phyloP scores from a whole-genome alignment of 192 early-diverging fungal genomes.

The Coemansia sp. region DNA sequence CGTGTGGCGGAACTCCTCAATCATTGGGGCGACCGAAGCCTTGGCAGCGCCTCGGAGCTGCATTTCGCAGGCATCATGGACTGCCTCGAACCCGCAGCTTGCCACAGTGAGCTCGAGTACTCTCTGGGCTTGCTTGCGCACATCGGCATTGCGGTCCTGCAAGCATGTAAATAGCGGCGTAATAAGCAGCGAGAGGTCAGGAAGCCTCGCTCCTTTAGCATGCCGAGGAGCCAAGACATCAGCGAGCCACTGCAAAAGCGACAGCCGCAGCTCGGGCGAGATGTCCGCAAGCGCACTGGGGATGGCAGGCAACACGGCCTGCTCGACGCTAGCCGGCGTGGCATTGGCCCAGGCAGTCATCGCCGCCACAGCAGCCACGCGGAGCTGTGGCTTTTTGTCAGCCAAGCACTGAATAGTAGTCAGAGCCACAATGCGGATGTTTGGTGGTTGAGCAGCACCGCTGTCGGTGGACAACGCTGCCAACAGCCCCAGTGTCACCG shows the following conservation, averaged over 20 bases:
- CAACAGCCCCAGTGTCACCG: constrained; percentile 77
- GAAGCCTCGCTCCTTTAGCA: constrained; percentile 38
- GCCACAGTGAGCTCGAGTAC: constrained; percentile 67
- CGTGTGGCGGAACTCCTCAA: constrained; percentile 65
- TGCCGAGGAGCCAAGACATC: constrained; percentile 58
- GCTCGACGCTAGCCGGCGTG: constrained; percentile 60
- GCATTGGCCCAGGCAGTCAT: constrained; percentile 72
- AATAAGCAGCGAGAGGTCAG: constrained; percentile 66
- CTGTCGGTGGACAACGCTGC: constrained; percentile 74
- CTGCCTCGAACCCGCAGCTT: constrained; percentile 68
- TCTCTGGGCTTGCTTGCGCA: constrained; percentile 79
- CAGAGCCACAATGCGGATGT: constrained; percentile 65
- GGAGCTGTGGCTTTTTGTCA: constrained; percentile 90
- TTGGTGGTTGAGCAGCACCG: constrained; percentile 78
- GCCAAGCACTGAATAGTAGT: constrained; percentile 72
- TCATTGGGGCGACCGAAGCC: constrained; percentile 69
- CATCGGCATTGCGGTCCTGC: constrained; percentile 86
- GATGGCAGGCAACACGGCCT: constrained; percentile 63
- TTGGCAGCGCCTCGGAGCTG: constrained; percentile 77
- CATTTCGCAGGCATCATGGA: constrained; percentile 62
- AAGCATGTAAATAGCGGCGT: constrained; percentile 74
- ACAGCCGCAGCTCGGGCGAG: constrained; percentile 84
- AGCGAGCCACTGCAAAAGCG: constrained; percentile 79
- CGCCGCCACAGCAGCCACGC: constrained; percentile 69
- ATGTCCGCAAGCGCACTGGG: constrained; percentile 67